These are phyloP conservation scores for Pulveroboletus sp. DNA, from an alignment of 768 basidiomycete genomes.

Conservation along the genomic window DNA sequence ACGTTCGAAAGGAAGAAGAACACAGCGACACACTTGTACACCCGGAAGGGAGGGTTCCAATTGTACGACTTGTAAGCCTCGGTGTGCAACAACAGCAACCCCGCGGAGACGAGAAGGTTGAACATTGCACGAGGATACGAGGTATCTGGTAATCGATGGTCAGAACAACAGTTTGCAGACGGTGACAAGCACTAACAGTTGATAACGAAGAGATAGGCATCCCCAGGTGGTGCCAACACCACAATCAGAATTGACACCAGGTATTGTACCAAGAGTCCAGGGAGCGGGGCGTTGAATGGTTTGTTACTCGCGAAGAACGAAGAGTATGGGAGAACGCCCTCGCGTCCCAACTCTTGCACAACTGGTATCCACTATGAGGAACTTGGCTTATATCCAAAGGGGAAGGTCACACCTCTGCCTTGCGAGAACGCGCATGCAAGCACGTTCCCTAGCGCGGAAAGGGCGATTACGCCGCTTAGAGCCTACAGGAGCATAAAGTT, in stretches of 20 bases:
- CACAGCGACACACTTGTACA: conserved; percentile 44
- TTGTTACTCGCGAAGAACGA: conserved; percentile 66
- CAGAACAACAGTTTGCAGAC: not conserved
- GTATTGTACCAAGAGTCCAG: conserved; percentile 62
- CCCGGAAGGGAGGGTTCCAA: conserved; percentile 66
- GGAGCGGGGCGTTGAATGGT: conserved; percentile 64
- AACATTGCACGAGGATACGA: conserved; percentile 57
- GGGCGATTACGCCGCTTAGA: conserved; percentile 56
- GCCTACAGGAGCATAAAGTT: conserved; percentile 35
- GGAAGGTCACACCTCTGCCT: conserved; percentile 49
- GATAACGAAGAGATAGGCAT: conserved; percentile 69
- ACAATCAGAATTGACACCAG: conserved; percentile 53
- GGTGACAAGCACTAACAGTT: conserved; percentile 42
- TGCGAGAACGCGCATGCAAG: conserved; percentile 62
- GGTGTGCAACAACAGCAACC: conserved; percentile 59
- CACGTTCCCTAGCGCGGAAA: conserved; percentile 63
- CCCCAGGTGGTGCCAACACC: conserved; percentile 60
- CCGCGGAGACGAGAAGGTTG: conserved; percentile 57
- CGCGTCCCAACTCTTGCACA: conserved; percentile 69
- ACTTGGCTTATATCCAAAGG: not conserved
- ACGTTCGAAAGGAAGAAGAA: conserved; percentile 64
- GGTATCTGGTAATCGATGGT: conserved; percentile 37
- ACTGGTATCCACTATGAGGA: conserved; percentile 36
- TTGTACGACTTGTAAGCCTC: conserved; percentile 37
- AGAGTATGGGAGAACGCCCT: conserved; percentile 64